Percentiles rank a stretch among this genome's conserved stretches.
Evolutionary conservation across 2,329 filamentous ascomycete genomes (phyloP).

Genomic region (Aspergillus oerlinghausenensis): DNA sequence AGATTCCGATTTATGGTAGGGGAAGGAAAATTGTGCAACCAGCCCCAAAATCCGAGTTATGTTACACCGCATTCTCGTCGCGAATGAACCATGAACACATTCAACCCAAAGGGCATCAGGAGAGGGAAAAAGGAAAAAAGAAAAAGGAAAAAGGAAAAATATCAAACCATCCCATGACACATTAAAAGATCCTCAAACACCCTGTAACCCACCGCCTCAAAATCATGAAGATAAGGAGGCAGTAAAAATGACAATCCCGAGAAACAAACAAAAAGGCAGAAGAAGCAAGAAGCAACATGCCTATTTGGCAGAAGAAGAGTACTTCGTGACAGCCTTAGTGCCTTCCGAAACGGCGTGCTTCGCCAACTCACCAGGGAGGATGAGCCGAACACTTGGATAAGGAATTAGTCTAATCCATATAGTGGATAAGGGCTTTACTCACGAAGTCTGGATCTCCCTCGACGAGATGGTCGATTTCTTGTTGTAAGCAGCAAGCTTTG

Average conservation of each 20-base stretch:
- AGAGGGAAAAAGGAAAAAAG: slow-evolving; percentile 16
- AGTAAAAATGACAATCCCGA: slow-evolving; percentile 41
- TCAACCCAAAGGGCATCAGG: slow-evolving; percentile 34
- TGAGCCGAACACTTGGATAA: slow-evolving; percentile 69
- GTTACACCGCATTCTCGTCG: slow-evolving; percentile 43
- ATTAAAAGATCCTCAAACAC: slow-evolving; percentile 45
- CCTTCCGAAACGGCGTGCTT: slow-evolving; percentile 99
- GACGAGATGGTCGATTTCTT: slow-evolving; percentile 99
- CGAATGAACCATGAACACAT: slow-evolving; percentile 41
- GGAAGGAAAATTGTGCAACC: slow-evolving; percentile 28
- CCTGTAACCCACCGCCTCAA: slow-evolving; percentile 43
- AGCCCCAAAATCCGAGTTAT: slow-evolving; percentile 39
- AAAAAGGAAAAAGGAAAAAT: slow-evolving; percentile 19
- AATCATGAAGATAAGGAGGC: slow-evolving; percentile 40
- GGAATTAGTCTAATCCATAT: slow-evolving; percentile 21
- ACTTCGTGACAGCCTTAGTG: slow-evolving; percentile 99
- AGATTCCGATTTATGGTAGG: slow-evolving; percentile 35
- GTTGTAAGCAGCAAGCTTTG: slow-evolving; percentile 99
- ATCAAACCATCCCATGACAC: slow-evolving; percentile 46
- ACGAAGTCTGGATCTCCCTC: slow-evolving; percentile 97
- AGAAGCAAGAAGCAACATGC: slow-evolving; percentile 53
- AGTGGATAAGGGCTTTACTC: slow-evolving; percentile 28
- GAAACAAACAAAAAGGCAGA: slow-evolving; percentile 54
- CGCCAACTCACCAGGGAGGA: slow-evolving; percentile 95
- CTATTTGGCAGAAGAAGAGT: slow-evolving; percentile 99